Conservation (phyloP, 1,284 basidiomycete genomes). For the Rhodotorula glutinis region DNA sequence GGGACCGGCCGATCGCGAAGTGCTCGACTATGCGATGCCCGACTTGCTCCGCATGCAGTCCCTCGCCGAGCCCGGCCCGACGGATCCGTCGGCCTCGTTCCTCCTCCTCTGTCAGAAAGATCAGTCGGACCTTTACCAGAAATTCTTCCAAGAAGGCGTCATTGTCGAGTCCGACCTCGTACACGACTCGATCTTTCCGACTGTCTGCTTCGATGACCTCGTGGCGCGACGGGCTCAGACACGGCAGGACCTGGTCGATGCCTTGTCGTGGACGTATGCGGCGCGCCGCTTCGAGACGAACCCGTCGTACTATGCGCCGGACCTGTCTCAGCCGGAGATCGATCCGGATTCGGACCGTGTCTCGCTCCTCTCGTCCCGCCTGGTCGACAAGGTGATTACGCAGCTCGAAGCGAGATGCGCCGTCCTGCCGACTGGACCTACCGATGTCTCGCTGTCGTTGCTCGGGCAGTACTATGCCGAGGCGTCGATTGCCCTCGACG, state of each 20-base stretch:
- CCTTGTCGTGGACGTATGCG: conserved; percentile 77
- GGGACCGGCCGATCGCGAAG: conserved; percentile 23
- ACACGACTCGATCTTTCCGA: conserved; percentile 25
- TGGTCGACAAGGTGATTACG: conserved; percentile 58
- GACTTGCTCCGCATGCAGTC: conserved; percentile 92
- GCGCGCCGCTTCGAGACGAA: conserved; percentile 69
- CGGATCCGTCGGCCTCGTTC: conserved; percentile 61
- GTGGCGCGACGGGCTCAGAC: conserved; percentile 51
- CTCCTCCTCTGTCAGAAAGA: conserved; percentile 84
- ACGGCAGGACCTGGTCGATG: conserved; percentile 70
- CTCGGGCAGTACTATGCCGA: conserved; percentile 15
- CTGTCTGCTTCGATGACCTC: conserved; percentile 21
- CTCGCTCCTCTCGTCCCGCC: conserved; percentile 57
- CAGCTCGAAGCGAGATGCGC: conserved; percentile 27
- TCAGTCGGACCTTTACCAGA: conserved; percentile 69
- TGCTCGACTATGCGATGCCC: conserved; percentile 68
- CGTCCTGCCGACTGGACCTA: conserved; percentile 14
- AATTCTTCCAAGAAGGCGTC: conserved; percentile 79
- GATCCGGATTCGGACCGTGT: neutral
- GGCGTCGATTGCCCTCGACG: conserved; percentile 8
- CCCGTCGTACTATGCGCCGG: conserved; percentile 75
- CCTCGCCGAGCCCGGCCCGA: conserved; percentile 57
- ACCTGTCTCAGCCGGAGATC: neutral
- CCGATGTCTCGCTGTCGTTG: conserved; percentile 14
- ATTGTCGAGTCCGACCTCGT: conserved; percentile 62